Percentiles rank a stretch among this genome's conserved stretches.
Conservation (phyloP, 169 alveolate genomes). For the Plasmodium relictum region DNA sequence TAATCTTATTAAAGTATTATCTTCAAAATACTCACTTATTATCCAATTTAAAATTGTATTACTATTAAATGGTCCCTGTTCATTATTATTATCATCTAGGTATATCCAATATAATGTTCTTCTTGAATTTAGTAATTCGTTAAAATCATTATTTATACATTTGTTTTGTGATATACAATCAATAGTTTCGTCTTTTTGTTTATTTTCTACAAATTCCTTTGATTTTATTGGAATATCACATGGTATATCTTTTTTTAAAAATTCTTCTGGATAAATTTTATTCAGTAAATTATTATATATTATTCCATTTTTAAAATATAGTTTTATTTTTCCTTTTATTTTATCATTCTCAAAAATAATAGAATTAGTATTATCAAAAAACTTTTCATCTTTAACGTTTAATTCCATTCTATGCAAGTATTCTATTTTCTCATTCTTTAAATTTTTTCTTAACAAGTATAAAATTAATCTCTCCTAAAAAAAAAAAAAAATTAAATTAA, state of each 20-base stretch:
- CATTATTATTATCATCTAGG: slow-evolving; percentile 78
- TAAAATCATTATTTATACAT: slow-evolving; percentile 25
- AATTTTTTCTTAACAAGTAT: slow-evolving; percentile 43
- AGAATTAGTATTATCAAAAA: slow-evolving; percentile 48
- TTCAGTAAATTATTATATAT: slow-evolving; percentile 42
- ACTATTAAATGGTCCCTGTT: slow-evolving; percentile 82
- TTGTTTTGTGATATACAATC: slow-evolving; percentile 24
- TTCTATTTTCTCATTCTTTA: slow-evolving; percentile 51
- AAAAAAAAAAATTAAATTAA: slow-evolving; percentile 6
- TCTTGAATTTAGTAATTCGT: slow-evolving; percentile 28
- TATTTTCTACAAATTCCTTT: neutral
- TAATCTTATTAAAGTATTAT: slow-evolving; percentile 77
- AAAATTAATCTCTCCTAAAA: slow-evolving; percentile 27
- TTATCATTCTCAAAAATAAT: slow-evolving; percentile 56
- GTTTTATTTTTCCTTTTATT: slow-evolving; percentile 73
- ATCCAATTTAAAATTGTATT: slow-evolving; percentile 81
- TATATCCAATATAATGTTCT: slow-evolving; percentile 81
- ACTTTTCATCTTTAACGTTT: slow-evolving; percentile 52
- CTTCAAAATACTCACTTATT: slow-evolving; percentile 77
- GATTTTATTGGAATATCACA: neutral
- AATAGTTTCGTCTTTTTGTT: neutral
- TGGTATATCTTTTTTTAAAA: slow-evolving; percentile 15
- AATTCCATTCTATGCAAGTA: slow-evolving; percentile 50
- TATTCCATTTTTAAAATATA: slow-evolving; percentile 63
- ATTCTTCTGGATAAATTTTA: slow-evolving; percentile 40